phyloP scores from a whole-genome alignment of 192 early-diverging fungal species.

The Coemansia sp. region DNA sequence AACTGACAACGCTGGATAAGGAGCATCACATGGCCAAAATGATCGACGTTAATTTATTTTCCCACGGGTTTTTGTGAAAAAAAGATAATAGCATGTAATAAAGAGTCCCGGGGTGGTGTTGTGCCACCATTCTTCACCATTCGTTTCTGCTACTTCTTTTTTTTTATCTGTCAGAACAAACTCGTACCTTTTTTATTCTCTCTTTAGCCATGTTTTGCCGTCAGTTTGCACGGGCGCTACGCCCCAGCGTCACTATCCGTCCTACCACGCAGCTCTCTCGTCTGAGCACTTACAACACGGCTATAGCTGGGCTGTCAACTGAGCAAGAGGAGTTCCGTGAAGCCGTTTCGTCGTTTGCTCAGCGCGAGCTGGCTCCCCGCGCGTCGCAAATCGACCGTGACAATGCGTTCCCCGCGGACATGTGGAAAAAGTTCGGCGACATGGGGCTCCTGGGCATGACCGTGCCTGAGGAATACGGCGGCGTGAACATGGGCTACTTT shows the following conservation, averaged over 20 bases:
- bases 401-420: conserved; percentile 92
- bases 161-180: background rate
- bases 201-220: conserved; percentile 8
- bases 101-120: background rate
- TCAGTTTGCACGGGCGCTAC: conserved; percentile 1
- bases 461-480: conserved; percentile 85
- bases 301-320: conserved; percentile 74
- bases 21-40: background rate
- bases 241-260: background rate
- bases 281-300: conserved; percentile 68
- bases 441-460: conserved; percentile 97
- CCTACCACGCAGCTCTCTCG: background rate
- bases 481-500: conserved; percentile 86
- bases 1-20: background rate
- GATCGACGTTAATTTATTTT: background rate
- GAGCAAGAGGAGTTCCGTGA: conserved; percentile 76
- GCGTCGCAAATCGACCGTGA: conserved; percentile 80
- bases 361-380: conserved; percentile 80
- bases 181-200: background rate
- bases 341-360: conserved; percentile 74
- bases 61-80: background rate
- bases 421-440: conserved; percentile 96
- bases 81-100: background rate
- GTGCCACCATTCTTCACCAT: background rate
- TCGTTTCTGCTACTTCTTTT: background rate